These are phyloP conservation scores for Suhomyces anneliseae DNA, from an alignment of 1,139 yeast genomes.

Conservation along the genomic window DNA sequence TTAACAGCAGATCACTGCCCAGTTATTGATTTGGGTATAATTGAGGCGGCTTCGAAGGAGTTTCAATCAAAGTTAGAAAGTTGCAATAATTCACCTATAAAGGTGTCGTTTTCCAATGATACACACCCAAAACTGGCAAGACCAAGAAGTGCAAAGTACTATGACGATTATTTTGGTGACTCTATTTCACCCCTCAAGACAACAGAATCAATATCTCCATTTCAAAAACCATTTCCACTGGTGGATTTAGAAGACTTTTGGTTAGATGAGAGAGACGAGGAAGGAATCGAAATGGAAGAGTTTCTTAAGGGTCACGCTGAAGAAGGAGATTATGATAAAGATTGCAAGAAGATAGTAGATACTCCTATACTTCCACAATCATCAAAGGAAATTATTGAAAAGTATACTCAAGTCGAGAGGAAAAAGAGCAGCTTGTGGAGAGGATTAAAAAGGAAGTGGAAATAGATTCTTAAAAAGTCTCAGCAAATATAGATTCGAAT, in stretches of 20 bases:
- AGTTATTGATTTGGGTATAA: conserved; percentile 13
- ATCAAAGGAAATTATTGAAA: not conserved
- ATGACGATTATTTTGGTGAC: not conserved
- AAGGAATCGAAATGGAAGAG: not conserved
- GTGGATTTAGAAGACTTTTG: not conserved
- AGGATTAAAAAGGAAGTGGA: not conserved
- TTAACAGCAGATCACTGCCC: not conserved
- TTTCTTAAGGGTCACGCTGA: not conserved
- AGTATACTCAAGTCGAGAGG: not conserved
- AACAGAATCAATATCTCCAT: not conserved
- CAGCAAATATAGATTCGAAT: too few relatives aligned
- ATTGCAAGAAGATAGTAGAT: not conserved
- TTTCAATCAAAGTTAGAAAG: conserved; percentile 5
- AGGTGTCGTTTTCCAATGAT: not conserved
- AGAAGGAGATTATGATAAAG: not conserved
- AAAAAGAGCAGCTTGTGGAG: not conserved
- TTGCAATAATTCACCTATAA: not conserved
- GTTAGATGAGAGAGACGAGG: not conserved
- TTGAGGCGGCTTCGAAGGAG: conserved; percentile 11
- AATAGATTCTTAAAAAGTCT: not conserved
- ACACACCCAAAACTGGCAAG: not conserved
- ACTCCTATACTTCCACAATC: not conserved
- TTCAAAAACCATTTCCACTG: not conserved
- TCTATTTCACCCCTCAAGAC: not conserved
- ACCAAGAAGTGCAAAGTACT: not conserved